Evolutionary conservation across 495 filamentous ascomycete species (phyloP).

Genomic region (Friedmanniomyces endolithicus): DNA sequence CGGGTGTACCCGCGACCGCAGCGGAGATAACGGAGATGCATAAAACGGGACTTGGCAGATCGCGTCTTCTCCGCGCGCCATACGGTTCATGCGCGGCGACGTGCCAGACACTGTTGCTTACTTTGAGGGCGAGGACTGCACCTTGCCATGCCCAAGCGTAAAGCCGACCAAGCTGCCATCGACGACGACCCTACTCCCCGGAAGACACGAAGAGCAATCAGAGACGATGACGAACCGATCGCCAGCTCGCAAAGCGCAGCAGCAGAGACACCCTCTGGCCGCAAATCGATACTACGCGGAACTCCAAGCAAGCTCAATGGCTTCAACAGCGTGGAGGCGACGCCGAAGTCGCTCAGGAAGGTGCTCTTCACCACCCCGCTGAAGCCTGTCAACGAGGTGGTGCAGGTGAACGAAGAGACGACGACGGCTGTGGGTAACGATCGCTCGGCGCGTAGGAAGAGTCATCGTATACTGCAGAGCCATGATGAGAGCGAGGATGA

Average conservation of each 20-base stretch:
- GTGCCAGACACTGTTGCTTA: not conserved
- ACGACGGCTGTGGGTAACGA: constrained; percentile 33
- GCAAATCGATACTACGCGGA: constrained; percentile 11
- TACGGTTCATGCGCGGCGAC: too few relatives aligned
- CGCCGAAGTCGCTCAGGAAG: constrained; percentile 20
- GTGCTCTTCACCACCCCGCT: constrained; percentile 21
- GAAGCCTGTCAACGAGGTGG: constrained; percentile 4
- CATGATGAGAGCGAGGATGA: constrained; percentile 45
- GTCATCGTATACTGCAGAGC: constrained; percentile 59
- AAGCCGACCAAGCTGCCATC: constrained; percentile 1
- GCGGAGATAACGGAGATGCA: not conserved
- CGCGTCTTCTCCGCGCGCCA: not conserved
- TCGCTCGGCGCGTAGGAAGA: constrained; percentile 77
- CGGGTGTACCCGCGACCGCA: not conserved
- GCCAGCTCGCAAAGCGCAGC: not conserved
- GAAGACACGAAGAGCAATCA: constrained; percentile 11
- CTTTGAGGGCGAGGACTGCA: not conserved
- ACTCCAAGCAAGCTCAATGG: constrained; percentile 15
- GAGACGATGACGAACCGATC: not conserved
- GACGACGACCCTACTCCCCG: constrained; percentile 12
- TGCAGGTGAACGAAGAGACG: constrained; percentile 2
- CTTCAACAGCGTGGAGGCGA: constrained; percentile 2
- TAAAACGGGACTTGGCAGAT: not conserved
- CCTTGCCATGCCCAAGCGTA: constrained; percentile 11
- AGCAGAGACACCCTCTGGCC: constrained; percentile 14